Conservation (phyloP, 1,284 basidiomycete species). For the Melanopsichium pennsylvanicum region DNA sequence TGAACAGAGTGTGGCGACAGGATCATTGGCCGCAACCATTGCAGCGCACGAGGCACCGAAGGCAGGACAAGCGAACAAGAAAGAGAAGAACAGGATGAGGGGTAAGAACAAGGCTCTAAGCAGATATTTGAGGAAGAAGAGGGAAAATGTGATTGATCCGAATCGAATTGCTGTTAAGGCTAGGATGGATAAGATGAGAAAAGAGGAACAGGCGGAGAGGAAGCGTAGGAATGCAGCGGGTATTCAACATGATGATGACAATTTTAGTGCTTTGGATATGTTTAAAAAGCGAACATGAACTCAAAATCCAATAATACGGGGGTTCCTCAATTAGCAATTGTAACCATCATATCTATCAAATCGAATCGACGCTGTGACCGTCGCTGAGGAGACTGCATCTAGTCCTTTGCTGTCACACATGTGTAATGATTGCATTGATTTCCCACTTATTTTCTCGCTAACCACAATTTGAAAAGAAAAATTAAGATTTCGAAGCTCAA, state of each 20-base stretch:
- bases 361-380: too few species aligned
- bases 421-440: too few species aligned
- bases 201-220: constrained; percentile 21
- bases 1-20: constrained; percentile 1
- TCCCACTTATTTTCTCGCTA: too few species aligned
- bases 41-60: constrained; percentile 18
- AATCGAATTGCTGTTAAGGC: constrained; percentile 48
- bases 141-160: constrained; percentile 61
- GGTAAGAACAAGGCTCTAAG: constrained; percentile 61
- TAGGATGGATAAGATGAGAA: constrained; percentile 38
- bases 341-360: too few species aligned
- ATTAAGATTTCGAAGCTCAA: too few species aligned
- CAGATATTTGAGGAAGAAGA: constrained; percentile 59
- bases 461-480: neutral
- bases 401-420: too few species aligned
- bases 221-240: constrained; percentile 33
- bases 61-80: constrained; percentile 14
- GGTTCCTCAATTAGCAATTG: neutral
- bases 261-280: constrained; percentile 32
- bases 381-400: too few species aligned
- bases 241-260: constrained; percentile 8
- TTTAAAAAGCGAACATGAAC: constrained; percentile 25
- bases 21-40: constrained; percentile 24
- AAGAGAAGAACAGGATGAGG: constrained; percentile 59
- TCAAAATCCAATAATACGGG: neutral